A percentile compares a stretch with the other conserved stretches of the same genome.
These are phyloP conservation scores for Achlya hypogyna DNA, from an alignment of 352 stramenopile genomes.

Conservation along the genomic window DNA sequence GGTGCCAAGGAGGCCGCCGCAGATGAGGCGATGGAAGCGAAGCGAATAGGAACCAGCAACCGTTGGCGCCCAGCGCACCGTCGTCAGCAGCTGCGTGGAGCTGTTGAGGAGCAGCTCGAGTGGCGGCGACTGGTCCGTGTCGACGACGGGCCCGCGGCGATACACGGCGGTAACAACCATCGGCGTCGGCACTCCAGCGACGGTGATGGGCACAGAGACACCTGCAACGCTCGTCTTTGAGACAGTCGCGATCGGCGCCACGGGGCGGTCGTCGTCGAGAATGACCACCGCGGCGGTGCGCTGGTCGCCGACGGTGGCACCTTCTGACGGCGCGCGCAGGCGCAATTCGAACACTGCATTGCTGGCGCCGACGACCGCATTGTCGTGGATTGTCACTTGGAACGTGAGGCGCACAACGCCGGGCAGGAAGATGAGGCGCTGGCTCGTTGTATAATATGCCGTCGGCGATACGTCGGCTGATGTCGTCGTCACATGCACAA, in stretches of 20 bases:
- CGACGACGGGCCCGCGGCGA: conserved; percentile 20
- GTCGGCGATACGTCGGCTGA: conserved; percentile 71
- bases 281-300: conserved; percentile 57
- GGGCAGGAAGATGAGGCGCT: conserved; percentile 65
- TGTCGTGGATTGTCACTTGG: conserved; percentile 87
- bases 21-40: conserved; percentile 43
- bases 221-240: conserved; percentile 35
- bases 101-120: conserved; percentile 23
- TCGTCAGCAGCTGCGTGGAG: conserved; percentile 28
- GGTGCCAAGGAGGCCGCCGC: conserved; percentile 46
- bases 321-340: conserved; percentile 28
- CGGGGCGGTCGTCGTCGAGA: conserved; percentile 58
- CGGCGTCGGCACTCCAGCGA: conserved; percentile 26
- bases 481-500: conserved; percentile 76
- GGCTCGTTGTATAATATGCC: conserved; percentile 79
- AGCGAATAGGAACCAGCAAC: conserved; percentile 40
- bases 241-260: conserved; percentile 22
- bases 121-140: not conserved
- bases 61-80: conserved; percentile 39
- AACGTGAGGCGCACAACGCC: conserved; percentile 83
- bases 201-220: conserved; percentile 33
- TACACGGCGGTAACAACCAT: conserved; percentile 39
- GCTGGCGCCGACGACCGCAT: conserved; percentile 58
- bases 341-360: conserved; percentile 52
- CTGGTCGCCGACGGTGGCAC: conserved; percentile 43